Evolutionary conservation across 768 basidiomycete genomes (phyloP), one percentile per base, ranked within the genome.

Genomic region (Dacryopinax primogenitus): DNA sequence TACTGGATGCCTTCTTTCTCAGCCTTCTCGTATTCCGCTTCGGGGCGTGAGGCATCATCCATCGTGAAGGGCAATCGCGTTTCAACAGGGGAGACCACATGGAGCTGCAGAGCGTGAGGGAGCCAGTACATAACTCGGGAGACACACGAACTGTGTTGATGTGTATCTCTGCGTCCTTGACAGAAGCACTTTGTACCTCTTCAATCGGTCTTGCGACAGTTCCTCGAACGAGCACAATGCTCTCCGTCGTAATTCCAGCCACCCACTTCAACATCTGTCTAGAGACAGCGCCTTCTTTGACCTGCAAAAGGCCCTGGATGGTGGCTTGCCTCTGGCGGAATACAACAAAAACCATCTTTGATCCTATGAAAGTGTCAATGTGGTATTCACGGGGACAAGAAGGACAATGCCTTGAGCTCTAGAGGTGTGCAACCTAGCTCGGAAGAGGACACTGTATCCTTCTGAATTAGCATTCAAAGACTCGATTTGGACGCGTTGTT

Each of bases 191-290:
- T 78, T 95, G 95, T 77, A 99, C 90, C n/a, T 78, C 80, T 71
- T 89, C 88, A 0, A 84, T 85, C 34, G 86, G 84, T 74, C 84
- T 86, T 73, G 85, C 83, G 44, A 94, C 88, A 63, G 79, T 72
- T 37, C 92, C 95, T 75, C 93, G 87, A 3, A 95, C 87, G 26
- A 94, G 83, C 3, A 98, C 87, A 71, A 99, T 93, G 66, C 87
- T 90, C 78, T 99, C 96, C 70, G 83, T 83, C 30, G 86, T 78
- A 62, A 98, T 77, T 28, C 83, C 73, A 21, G 85, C 85, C 18
- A 86, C 83, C 88, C 89, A 98, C 76, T 92, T 96, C 37, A 92
- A 84, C 96, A 99, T 99, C 74, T 95, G 93, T 77, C 94, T 97
- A 67, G 91, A 94, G 30, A 98, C 81, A 71, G 83, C 85, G 51